Evolutionary conservation across 1,284 basidiomycete species (phyloP), one percentile per base, ranked within the genome.

Genomic region (Golubevia sp.): DNA sequence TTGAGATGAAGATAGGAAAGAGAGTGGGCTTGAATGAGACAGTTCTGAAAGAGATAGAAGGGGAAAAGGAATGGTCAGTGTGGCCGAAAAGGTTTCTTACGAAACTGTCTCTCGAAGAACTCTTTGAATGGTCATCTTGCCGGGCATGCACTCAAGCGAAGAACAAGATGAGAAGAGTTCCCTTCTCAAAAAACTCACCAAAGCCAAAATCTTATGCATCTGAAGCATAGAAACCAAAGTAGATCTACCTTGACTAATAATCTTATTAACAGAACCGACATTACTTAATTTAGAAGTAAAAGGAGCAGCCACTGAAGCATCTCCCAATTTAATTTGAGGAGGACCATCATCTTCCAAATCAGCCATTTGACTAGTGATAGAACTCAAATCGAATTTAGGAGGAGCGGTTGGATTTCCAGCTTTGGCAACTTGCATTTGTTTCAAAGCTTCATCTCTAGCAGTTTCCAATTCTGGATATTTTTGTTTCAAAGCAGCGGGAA

Each of bases 121-220:
- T n/a, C n/a, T n/a, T n/a, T n/a, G n/a, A n/a, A n/a, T n/a, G n/a
- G n/a, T n/a, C n/a, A n/a, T n/a, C n/a, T n/a, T n/a, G n/a, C n/a
- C n/a, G n/a, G n/a, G n/a, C n/a, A n/a, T n/a, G n/a, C n/a, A n/a
- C n/a, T n/a, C n/a, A n/a, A n/a, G n/a, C n/a, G n/a, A n/a, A n/a
- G n/a, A n/a, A n/a, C n/a, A n/a, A n/a, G n/a, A n/a, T n/a, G n/a
- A n/a, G n/a, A n/a, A n/a, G n/a, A n/a, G n/a, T n/a, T n/a, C n/a
- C n/a, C n/a, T n/a, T n/a, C n/a, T n/a, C n/a, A n/a, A n/a, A n/a
- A n/a, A n/a, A 69, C 30, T 34, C 30, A 34, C 30, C 30, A 34
- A 34, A 53, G 80, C 80, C 4, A 83, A 67, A 49, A 82, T 83
- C 71, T 83, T 83, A 73, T 83, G 79, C 80, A 79, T 81, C 67